These are phyloP conservation scores for Neurospora sp. DNA, from an alignment of 495 filamentous ascomycete species.

Conservation along the genomic window DNA sequence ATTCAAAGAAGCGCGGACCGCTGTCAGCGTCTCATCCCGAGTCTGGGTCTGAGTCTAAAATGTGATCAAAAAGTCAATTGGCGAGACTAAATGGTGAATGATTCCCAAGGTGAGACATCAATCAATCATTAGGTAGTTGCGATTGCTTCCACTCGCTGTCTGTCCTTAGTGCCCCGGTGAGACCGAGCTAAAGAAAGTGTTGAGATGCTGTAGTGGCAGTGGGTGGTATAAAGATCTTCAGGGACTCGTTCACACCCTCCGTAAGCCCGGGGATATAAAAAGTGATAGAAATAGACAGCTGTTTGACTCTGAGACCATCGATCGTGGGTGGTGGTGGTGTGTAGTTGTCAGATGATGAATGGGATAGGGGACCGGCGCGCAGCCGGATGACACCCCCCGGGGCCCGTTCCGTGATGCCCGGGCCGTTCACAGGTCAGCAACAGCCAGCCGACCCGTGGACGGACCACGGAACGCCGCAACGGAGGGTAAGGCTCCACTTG, in stretches of 20 bases:
- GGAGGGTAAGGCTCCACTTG: background rate
- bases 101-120: background rate
- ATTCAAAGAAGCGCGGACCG: background rate
- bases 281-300: background rate
- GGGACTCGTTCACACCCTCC: background rate
- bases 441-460: background rate
- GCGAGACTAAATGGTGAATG: background rate
- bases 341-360: background rate
- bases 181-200: background rate
- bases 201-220: background rate
- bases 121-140: background rate
- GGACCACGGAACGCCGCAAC: background rate
- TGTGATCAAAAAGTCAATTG: background rate
- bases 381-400: background rate
- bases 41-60: background rate
- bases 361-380: background rate
- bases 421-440: background rate
- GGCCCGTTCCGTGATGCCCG: background rate
- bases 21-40: background rate
- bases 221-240: background rate
- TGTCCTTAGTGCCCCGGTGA: background rate
- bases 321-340: background rate
- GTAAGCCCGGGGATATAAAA: background rate
- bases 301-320: background rate
- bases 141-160: background rate